Evolutionary conservation across 164 flowering plant species (phyloP).

Genomic region (Warburgia ugandensis): DNA sequence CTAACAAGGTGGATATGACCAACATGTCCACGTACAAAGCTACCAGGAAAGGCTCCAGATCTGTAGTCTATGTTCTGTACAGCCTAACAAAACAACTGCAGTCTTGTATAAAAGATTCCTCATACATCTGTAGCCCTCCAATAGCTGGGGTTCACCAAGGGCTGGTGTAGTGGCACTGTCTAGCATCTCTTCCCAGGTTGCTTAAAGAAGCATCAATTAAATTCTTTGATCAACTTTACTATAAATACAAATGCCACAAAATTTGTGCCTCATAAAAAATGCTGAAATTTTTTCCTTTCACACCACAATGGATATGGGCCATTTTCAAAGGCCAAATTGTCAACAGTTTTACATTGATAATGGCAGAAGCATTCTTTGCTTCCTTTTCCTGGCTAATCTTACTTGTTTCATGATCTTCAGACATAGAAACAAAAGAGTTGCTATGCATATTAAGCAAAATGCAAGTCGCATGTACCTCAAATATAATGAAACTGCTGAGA

Average conservation of each 20-base stretch:
- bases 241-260: constrained; percentile 1
- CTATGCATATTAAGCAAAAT: constrained; percentile 47
- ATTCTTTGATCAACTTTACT: neutral
- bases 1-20: too few species aligned
- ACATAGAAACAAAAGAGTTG: constrained; percentile 65
- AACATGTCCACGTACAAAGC: too few species aligned
- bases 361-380: constrained; percentile 96
- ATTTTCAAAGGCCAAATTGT: constrained; percentile 2
- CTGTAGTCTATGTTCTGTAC: too few species aligned
- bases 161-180: too few species aligned
- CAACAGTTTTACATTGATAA: constrained; percentile 62
- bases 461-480: constrained; percentile 70
- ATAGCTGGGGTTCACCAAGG: too few species aligned
- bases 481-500: constrained; percentile 76
- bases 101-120: too few species aligned
- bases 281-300: neutral
- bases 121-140: too few species aligned
- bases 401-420: constrained; percentile 85
- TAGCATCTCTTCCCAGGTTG: too few species aligned
- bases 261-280: neutral
- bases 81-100: too few species aligned
- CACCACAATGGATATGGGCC: neutral
- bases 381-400: constrained; percentile 71
- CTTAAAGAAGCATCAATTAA: neutral
- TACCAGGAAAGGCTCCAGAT: too few species aligned